Conservation (phyloP, 2,329 filamentous ascomycete genomes). For the Arthrobotrys pseudoclavata region DNA sequence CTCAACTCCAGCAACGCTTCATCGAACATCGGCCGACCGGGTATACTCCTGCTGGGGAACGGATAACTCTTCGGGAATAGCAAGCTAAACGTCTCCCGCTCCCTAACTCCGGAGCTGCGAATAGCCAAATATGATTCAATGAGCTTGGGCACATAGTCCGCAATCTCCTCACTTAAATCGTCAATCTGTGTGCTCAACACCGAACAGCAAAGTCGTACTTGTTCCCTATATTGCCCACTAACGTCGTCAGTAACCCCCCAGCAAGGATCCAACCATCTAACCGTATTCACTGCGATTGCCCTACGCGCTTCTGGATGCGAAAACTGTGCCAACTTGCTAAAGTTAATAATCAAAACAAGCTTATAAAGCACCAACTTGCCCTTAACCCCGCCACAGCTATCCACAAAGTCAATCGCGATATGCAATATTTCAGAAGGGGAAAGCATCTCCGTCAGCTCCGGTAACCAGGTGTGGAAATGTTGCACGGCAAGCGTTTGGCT, state of each 20-base stretch:
- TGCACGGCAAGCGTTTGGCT: constrained; percentile 96
- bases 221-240: constrained; percentile 89
- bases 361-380: constrained; percentile 94
- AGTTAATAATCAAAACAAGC: constrained; percentile 91
- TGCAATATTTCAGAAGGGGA: constrained; percentile 87
- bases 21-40: constrained; percentile 77
- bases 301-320: constrained; percentile 80
- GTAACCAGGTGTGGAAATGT: constrained; percentile 97
- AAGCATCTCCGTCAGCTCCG: constrained; percentile 83
- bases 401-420: constrained; percentile 92
- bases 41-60: constrained; percentile 80
- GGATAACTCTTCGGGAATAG: constrained; percentile 92
- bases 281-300: constrained; percentile 82
- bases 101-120: constrained; percentile 74
- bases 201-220: constrained; percentile 92
- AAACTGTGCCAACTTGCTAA: constrained; percentile 85
- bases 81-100: constrained; percentile 77
- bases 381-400: constrained; percentile 87
- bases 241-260: constrained; percentile 84
- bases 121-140: constrained; percentile 89
- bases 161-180: constrained; percentile 82
- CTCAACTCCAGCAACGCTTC: constrained; percentile 91
- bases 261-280: constrained; percentile 91
- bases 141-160: constrained; percentile 90
- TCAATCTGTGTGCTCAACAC: constrained; percentile 88